Conservation (phyloP, 495 filamentous ascomycete genomes). For the Tuber magnatum region DNA sequence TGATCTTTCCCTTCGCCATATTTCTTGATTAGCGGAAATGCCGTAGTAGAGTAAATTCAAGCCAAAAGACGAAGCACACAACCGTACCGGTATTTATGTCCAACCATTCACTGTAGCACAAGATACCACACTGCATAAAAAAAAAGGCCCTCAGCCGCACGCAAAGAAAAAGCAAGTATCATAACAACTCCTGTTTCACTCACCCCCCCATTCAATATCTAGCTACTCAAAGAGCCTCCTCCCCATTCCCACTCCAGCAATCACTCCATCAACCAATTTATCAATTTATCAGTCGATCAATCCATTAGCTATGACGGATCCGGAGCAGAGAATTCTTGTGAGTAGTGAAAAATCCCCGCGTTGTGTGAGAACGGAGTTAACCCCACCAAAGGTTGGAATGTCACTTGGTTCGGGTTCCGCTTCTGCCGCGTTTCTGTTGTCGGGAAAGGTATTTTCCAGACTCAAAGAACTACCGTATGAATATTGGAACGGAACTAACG, state of each 20-base stretch:
- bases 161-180: not conserved
- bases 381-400: not conserved
- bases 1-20: constrained; percentile 3
- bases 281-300: not conserved
- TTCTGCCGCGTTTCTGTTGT: not conserved
- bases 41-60: not conserved
- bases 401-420: constrained; percentile 1
- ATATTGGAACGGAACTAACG: not conserved
- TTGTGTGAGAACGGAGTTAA: not conserved
- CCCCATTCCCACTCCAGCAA: not conserved
- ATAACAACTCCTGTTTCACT: not conserved
- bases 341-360: not conserved
- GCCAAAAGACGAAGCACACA: not conserved
- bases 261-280: not conserved
- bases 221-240: not conserved
- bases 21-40: not conserved
- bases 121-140: not conserved
- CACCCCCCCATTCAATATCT: not conserved
- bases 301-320: not conserved
- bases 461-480: not conserved
- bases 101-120: not conserved
- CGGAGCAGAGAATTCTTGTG: not conserved
- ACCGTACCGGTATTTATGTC: not conserved
- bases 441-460: not conserved
- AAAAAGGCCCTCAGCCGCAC: constrained; percentile 2